Conservation (phyloP, 2,329 filamentous ascomycete genomes). For the Drechmeria coniospora region DNA sequence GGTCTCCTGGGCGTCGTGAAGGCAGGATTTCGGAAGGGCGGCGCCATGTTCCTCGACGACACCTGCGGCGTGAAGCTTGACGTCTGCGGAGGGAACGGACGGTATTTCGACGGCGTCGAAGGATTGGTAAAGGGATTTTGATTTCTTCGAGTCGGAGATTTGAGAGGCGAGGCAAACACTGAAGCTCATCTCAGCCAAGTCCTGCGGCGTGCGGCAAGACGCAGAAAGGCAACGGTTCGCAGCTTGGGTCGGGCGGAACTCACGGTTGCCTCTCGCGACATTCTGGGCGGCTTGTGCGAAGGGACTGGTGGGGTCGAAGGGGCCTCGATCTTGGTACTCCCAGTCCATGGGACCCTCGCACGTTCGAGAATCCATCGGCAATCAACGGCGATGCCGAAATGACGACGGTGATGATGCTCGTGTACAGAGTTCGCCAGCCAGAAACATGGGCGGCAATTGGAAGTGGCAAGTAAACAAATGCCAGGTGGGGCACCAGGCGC, state of each 20-base stretch:
- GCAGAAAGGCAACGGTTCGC: too few species aligned
- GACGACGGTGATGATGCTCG: not conserved
- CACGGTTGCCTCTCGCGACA: constrained; percentile 22
- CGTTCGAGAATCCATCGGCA: constrained; percentile 41
- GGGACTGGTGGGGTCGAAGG: constrained; percentile 45
- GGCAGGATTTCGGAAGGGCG: constrained; percentile 45
- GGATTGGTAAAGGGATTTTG: constrained; percentile 22
- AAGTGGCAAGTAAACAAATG: constrained; percentile 19
- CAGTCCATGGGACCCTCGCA: constrained; percentile 51
- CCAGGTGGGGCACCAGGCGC: constrained; percentile 4
- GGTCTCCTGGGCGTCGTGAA: constrained; percentile 48
- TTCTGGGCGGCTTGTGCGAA: constrained; percentile 37
- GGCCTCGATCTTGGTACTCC: constrained; percentile 44
- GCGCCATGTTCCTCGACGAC: constrained; percentile 25
- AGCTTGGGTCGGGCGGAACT: constrained; percentile 8
- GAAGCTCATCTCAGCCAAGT: constrained; percentile 8
- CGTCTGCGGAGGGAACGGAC: constrained; percentile 22
- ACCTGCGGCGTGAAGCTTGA: constrained; percentile 30
- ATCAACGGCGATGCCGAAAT: constrained; percentile 1
- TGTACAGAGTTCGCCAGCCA: constrained; percentile 1
- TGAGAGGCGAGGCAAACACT: constrained; percentile 24
- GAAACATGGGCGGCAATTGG: constrained; percentile 12
- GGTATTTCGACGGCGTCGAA: constrained; percentile 25
- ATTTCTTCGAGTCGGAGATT: constrained; percentile 13
- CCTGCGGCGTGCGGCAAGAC: too few species aligned